phyloP scores from a whole-genome alignment of 2,329 filamentous ascomycete genomes.

The Xylariales sp. region DNA sequence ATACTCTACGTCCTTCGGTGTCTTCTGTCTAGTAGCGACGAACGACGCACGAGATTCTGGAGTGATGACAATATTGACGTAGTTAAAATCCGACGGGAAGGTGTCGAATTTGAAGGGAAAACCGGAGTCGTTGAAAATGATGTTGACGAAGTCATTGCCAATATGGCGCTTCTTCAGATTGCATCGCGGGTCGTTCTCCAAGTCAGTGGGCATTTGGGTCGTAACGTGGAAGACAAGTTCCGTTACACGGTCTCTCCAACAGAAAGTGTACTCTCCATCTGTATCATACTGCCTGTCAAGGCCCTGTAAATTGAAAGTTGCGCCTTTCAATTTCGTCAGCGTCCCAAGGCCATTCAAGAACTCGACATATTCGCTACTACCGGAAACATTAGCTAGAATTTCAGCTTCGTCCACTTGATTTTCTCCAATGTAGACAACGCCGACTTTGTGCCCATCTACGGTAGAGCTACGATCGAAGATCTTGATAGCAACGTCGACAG shows the following conservation, averaged over 20 bases:
- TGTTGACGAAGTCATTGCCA: conserved; percentile 97
- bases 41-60: conserved; percentile 85
- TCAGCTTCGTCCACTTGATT: conserved; percentile 84
- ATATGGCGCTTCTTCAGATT: conserved; percentile 93
- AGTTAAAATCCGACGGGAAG: conserved; percentile 95
- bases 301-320: conserved; percentile 92
- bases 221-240: conserved; percentile 96
- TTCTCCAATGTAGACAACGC: conserved; percentile 91
- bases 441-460: conserved; percentile 94
- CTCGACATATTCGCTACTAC: conserved; percentile 87
- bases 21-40: conserved; percentile 64
- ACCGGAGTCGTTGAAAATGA: conserved; percentile 98
- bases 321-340: conserved; percentile 81
- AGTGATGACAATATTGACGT: conserved; percentile 94
- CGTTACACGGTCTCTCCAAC: conserved; percentile 93
- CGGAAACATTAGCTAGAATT: conserved; percentile 87
- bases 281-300: conserved; percentile 80
- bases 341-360: conserved; percentile 87
- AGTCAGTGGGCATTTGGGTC: conserved; percentile 95
- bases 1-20: conserved; percentile 53
- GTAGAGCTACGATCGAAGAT: conserved; percentile 89
- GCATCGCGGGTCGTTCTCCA: conserved; percentile 78
- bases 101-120: conserved; percentile 88
- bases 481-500: conserved; percentile 77
- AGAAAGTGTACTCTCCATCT: conserved; percentile 90